Percentiles rank a stretch among this genome's conserved stretches.
Evolutionary conservation across 495 filamentous ascomycete species (phyloP).

Genomic region (Durotheca rogersii): DNA sequence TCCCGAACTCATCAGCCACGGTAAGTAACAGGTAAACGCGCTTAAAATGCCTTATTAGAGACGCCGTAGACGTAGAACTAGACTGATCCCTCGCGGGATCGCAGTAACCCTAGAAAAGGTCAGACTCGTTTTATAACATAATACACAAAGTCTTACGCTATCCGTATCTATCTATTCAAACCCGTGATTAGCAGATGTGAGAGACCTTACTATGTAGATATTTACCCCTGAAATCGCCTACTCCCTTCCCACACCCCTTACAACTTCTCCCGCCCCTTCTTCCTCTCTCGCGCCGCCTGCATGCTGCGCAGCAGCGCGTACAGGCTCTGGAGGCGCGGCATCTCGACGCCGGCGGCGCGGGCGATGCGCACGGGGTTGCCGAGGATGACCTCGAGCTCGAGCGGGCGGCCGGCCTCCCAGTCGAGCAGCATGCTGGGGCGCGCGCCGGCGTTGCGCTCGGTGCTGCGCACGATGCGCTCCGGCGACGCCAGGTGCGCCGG

Average conservation of each 20-base stretch:
- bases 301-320: slow-evolving; percentile 53
- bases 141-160: too few relatives aligned
- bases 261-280: slow-evolving; percentile 37
- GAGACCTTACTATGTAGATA: too few relatives aligned
- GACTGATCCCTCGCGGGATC: too few relatives aligned
- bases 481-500: slow-evolving; percentile 51
- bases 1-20: too few relatives aligned
- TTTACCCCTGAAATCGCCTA: too few relatives aligned
- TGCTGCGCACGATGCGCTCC: slow-evolving; percentile 56
- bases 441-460: slow-evolving; percentile 55
- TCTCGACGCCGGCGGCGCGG: slow-evolving; percentile 49
- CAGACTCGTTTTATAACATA: too few relatives aligned
- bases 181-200: too few relatives aligned
- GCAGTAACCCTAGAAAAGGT: too few relatives aligned
- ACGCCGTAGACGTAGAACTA: too few relatives aligned
- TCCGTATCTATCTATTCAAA: too few relatives aligned
- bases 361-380: slow-evolving; percentile 60
- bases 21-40: too few relatives aligned
- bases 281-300: slow-evolving; percentile 44
- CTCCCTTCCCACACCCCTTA: slow-evolving; percentile 10
- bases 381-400: slow-evolving; percentile 64
- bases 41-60: too few relatives aligned
- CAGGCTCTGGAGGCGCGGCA: slow-evolving; percentile 54
- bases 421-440: slow-evolving; percentile 62
- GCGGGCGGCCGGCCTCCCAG: slow-evolving; percentile 54